Conservation (phyloP, 441 rosid species). For the Erodium texanum region DNA sequence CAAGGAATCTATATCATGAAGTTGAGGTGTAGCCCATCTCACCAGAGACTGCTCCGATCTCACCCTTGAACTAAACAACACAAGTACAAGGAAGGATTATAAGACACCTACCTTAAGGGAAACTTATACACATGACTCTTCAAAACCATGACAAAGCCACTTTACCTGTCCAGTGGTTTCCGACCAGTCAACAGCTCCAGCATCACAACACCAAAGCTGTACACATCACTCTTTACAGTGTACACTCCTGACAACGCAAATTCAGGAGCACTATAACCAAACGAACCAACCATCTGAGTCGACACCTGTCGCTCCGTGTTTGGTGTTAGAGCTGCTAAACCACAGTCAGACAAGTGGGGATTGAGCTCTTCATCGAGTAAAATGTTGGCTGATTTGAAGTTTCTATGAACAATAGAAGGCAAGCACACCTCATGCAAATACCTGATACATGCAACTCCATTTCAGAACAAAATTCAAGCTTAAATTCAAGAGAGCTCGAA, state of each 20-base stretch:
- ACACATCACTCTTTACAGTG: constrained; percentile 76
- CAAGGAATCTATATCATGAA: constrained; percentile 84
- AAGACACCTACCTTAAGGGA: too few species aligned
- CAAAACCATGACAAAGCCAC: background rate
- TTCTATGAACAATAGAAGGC: constrained; percentile 80
- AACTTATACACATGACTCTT: too few species aligned
- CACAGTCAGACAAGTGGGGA: constrained; percentile 81
- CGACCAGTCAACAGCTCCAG: constrained; percentile 91
- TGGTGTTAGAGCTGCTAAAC: constrained; percentile 73
- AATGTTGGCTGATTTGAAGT: constrained; percentile 74
- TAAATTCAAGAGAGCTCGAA: background rate
- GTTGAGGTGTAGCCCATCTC: constrained; percentile 94
- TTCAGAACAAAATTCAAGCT: background rate
- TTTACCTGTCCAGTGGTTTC: constrained; percentile 69
- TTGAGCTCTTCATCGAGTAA: constrained; percentile 79
- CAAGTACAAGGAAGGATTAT: background rate
- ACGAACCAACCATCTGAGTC: constrained; percentile 21
- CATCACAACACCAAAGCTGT: constrained; percentile 96
- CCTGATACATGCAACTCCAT: constrained; percentile 24
- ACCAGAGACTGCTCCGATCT: constrained; percentile 87
- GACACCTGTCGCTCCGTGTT: constrained; percentile 5
- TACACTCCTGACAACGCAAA: constrained; percentile 71
- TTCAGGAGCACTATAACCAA: constrained; percentile 93
- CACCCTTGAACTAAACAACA: constrained; percentile 38
- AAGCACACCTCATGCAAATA: constrained; percentile 89